Conservation (phyloP, 2,329 filamentous ascomycete genomes). For the Diaporthe sp. region DNA sequence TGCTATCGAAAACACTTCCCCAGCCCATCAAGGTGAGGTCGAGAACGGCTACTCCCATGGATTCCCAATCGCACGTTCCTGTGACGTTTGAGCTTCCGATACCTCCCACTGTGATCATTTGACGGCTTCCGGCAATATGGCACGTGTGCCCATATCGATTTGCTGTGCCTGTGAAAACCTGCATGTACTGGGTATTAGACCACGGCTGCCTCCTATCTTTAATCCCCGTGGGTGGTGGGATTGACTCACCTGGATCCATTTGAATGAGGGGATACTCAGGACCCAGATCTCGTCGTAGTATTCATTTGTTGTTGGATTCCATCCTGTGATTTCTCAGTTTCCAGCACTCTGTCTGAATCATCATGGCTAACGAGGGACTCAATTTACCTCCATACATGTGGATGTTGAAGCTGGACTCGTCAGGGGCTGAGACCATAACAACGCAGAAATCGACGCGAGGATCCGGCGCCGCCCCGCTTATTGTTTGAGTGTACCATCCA, state of each 20-base stretch:
- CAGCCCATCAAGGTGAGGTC: neutral
- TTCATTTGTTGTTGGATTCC: neutral
- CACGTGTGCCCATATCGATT: neutral
- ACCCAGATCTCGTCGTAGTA: neutral
- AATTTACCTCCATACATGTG: neutral
- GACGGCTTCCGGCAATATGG: neutral
- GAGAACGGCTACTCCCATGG: neutral
- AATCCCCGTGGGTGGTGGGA: neutral
- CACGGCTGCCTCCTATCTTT: fast-evolving
- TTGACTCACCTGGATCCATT: neutral
- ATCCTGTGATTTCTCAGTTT: neutral
- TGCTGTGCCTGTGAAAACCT: neutral
- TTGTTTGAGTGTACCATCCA: neutral
- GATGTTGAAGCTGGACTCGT: neutral
- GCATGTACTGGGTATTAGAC: fast-evolving
- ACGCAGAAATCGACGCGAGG: conserved; percentile 5
- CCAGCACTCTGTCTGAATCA: neutral
- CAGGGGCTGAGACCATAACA: neutral
- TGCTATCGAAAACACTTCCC: neutral
- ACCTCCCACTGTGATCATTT: conserved; percentile 1
- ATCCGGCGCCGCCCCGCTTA: neutral
- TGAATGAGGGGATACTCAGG: conserved; percentile 4
- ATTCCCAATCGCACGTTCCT: neutral
- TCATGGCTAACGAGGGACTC: fast-evolving
- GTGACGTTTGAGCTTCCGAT: neutral